Percentiles rank a stretch among this genome's conserved stretches.
These are phyloP conservation scores for Globisporangium heterothallicum DNA, from an alignment of 352 stramenopile species.

Conservation along the genomic window DNA sequence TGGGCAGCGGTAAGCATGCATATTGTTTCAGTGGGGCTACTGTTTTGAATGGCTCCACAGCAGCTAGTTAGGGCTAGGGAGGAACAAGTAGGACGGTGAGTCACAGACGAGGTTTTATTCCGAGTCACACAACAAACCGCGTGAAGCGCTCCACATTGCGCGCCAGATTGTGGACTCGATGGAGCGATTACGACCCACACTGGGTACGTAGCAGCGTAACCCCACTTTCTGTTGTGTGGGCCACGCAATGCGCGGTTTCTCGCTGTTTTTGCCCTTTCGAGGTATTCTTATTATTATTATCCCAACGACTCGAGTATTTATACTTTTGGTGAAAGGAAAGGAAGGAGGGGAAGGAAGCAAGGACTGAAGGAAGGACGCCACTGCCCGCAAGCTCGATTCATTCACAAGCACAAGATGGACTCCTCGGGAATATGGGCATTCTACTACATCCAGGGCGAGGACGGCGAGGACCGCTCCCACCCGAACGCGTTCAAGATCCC, in stretches of 20 bases:
- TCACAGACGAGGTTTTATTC: background rate
- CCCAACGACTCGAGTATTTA: background rate
- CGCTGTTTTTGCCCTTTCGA: background rate
- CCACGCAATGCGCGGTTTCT: conserved; percentile 1
- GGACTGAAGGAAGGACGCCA: background rate
- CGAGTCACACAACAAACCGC: background rate
- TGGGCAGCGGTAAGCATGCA: background rate
- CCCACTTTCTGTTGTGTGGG: conserved; percentile 1
- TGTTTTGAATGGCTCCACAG: conserved; percentile 12
- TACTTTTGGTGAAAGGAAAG: background rate
- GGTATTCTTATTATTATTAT: background rate
- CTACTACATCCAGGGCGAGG: conserved; percentile 86
- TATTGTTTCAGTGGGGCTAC: background rate
- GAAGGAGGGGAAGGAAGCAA: background rate
- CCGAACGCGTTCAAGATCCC: conserved; percentile 76
- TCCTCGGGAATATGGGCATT: conserved; percentile 62
- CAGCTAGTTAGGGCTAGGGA: conserved; percentile 1
- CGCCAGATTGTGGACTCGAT: background rate
- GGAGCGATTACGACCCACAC: background rate
- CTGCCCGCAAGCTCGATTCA: background rate
- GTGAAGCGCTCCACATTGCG: background rate
- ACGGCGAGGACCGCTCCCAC: conserved; percentile 77
- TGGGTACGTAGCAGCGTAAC: background rate
- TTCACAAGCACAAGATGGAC: conserved; percentile 15
- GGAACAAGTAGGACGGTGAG: background rate